These are phyloP conservation scores for Saksenaea oblongispora DNA, from an alignment of 371 early-diverging fungal genomes.

Conservation along the genomic window DNA sequence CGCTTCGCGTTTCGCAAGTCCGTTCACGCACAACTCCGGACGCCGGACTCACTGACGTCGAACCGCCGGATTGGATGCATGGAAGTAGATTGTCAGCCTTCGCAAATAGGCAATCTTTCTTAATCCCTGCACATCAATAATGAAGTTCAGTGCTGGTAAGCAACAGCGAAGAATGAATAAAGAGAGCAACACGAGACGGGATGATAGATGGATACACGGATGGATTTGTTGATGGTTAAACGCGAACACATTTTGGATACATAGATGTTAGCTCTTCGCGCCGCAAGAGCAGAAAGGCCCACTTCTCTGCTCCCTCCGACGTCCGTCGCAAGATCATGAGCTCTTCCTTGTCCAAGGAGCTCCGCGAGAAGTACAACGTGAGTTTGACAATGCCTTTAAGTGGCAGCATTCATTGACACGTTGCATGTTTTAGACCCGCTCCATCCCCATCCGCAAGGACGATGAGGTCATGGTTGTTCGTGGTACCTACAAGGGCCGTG, in stretches of 20 bases:
- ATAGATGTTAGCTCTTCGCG: slow-evolving; percentile 89
- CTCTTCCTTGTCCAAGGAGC: slow-evolving; percentile 94
- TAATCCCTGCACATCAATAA: slow-evolving; percentile 4
- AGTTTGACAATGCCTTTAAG: too few relatives aligned
- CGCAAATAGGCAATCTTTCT: slow-evolving; percentile 2
- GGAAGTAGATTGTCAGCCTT: slow-evolving; percentile 3
- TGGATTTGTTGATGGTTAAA: background rate
- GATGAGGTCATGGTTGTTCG: slow-evolving; percentile 96
- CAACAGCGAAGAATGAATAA: too few relatives aligned
- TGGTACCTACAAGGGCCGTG: slow-evolving; percentile 94
- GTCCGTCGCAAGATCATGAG: slow-evolving; percentile 95
- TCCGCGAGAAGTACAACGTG: slow-evolving; percentile 94
- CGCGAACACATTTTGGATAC: background rate
- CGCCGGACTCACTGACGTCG: background rate
- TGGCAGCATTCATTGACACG: background rate
- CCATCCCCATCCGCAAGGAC: slow-evolving; percentile 95
- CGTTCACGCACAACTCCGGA: background rate
- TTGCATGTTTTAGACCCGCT: slow-evolving; percentile 63
- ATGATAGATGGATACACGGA: background rate
- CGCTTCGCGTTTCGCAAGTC: too few relatives aligned
- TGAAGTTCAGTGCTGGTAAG: slow-evolving; percentile 6
- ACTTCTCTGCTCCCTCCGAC: slow-evolving; percentile 95
- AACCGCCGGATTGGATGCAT: background rate
- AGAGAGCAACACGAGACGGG: background rate
- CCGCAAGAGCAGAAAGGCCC: slow-evolving; percentile 96